A percentile compares a stretch with the other conserved stretches of the same genome.
Conservation (phyloP, 768 basidiomycete genomes). For the Amyloporia xantha region DNA sequence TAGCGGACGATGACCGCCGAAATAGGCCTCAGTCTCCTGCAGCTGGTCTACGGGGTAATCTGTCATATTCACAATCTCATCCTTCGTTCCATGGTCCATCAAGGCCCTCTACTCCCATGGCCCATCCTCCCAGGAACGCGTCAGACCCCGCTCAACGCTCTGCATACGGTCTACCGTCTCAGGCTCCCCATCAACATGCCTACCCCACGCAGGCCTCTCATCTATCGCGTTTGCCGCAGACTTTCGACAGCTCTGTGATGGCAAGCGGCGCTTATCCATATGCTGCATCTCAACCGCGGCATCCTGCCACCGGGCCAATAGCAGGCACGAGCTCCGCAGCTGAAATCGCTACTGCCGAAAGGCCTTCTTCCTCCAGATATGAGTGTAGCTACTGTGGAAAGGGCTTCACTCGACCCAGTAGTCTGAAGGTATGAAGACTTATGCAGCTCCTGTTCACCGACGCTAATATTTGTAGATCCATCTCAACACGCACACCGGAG, state of each 20-base stretch:
- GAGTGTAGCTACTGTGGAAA: slow-evolving; percentile 77
- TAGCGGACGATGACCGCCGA: slow-evolving; percentile 18
- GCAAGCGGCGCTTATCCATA: slow-evolving; percentile 23
- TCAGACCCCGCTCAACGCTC: slow-evolving; percentile 14
- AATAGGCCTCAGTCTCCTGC: slow-evolving; percentile 12
- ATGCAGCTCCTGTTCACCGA: background rate
- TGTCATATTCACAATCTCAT: slow-evolving; percentile 9
- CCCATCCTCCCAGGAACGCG: slow-evolving; percentile 12
- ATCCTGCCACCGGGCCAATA: slow-evolving; percentile 37
- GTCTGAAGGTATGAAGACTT: slow-evolving; percentile 53
- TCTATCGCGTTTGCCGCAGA: slow-evolving; percentile 6
- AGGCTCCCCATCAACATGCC: slow-evolving; percentile 11
- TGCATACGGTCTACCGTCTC: slow-evolving; percentile 8
- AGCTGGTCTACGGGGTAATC: slow-evolving; percentile 8
- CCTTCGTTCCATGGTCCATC: slow-evolving; percentile 9
- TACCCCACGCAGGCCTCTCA: slow-evolving; percentile 8
- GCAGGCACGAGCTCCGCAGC: slow-evolving; percentile 11
- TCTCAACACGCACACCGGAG: slow-evolving; percentile 78
- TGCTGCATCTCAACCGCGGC: slow-evolving; percentile 35
- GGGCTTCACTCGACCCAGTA: slow-evolving; percentile 76
- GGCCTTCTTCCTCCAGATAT: slow-evolving; percentile 45
- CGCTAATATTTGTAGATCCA: slow-evolving; percentile 50
- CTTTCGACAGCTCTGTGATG: slow-evolving; percentile 11
- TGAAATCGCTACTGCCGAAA: slow-evolving; percentile 17
- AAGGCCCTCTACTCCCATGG: slow-evolving; percentile 6